Evolutionary conservation across 2,329 filamentous ascomycete genomes (phyloP), one percentile per base, ranked within the genome.

Genomic region (Microcyclospora tardicrescens): DNA sequence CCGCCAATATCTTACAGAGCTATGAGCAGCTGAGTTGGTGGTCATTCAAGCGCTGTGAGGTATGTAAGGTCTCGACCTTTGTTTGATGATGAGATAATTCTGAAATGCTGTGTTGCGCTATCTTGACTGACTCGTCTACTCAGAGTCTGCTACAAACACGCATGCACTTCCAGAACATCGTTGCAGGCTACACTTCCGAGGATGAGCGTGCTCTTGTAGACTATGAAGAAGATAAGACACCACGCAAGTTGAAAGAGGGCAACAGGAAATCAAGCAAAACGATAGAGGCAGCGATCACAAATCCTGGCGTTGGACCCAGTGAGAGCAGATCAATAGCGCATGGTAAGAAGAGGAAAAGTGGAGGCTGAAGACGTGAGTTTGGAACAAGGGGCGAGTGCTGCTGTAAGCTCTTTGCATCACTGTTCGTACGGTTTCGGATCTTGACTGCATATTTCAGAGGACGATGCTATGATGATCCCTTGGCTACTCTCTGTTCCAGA

Each of bases 61-160:
- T 56, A 33, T 28, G 50, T 44, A 24, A 24, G 6, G 2, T 33
- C 15, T 19, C 12, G 16, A 24, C 33, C 4, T 31, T 16, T 14
- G 15, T 24, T 10, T 9, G 5, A 13, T 16, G 8, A n/a, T 28
- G 36, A 34, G 30, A 14, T 12, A 10, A 19, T 27, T 2, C 14
- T 12, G 3, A 8, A 15, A 16, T 27, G 11, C 12, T 19, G 16
- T 24, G 19, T n/a, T n/a, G n/a, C n/a, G n/a, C n/a, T n/a, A n/a
- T n/a, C 19, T 24, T 24, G 19, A 28, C 37, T 45, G 12, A 43
- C 35, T 28, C 13, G 8, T 16, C 16, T 9, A 14, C 3, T 16
- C 34, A 58, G 55, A 54, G 51, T n/a, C 43, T 57, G n/a, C 36
- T 44, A 10, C 55, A 58, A 43, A 58, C 55, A 16, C 50, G 55